phyloP scores from a whole-genome alignment of 1,284 basidiomycete genomes.

The Trametes polyzona region DNA sequence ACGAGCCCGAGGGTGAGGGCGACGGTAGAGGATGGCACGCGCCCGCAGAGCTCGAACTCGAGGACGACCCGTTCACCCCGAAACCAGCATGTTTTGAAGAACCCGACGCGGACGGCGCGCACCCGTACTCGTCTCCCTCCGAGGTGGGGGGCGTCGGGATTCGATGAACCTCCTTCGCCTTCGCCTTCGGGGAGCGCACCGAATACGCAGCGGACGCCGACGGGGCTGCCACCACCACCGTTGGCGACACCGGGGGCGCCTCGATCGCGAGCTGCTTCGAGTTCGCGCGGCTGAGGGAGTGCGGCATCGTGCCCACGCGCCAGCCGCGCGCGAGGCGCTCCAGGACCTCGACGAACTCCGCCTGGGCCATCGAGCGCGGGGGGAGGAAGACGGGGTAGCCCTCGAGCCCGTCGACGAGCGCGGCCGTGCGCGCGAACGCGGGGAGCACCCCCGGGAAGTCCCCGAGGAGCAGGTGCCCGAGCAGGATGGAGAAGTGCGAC shows the following conservation, averaged over 20 bases:
- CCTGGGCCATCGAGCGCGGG: conserved; percentile 82
- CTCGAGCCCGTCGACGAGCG: conserved; percentile 76
- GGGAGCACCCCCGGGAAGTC: conserved; percentile 65
- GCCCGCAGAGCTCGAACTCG: conserved; percentile 1
- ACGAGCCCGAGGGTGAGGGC: conserved; percentile 11
- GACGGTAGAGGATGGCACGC: conserved; percentile 23
- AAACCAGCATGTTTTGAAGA: conserved; percentile 10
- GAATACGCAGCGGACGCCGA: background rate
- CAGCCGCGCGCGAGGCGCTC: conserved; percentile 77
- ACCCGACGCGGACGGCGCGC: too few relatives aligned
- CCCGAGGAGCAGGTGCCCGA: conserved; percentile 73
- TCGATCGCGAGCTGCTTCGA: conserved; percentile 50
- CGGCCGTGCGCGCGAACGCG: conserved; percentile 64
- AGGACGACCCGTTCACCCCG: conserved; percentile 32
- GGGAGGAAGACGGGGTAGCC: conserved; percentile 85
- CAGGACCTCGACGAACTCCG: conserved; percentile 80
- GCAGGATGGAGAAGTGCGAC: conserved; percentile 75
- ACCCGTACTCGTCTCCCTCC: conserved; percentile 31
- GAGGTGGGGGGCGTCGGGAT: conserved; percentile 30
- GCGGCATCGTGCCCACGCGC: conserved; percentile 60
- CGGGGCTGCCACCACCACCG: too few relatives aligned
- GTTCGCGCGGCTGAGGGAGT: conserved; percentile 48
- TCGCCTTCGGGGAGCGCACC: conserved; percentile 29
- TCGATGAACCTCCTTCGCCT: conserved; percentile 33
- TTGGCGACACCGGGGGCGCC: conserved; percentile 31